Evolutionary conservation across 768 basidiomycete genomes (phyloP), one percentile per base, ranked within the genome.

Genomic region (Suillus luteus): DNA sequence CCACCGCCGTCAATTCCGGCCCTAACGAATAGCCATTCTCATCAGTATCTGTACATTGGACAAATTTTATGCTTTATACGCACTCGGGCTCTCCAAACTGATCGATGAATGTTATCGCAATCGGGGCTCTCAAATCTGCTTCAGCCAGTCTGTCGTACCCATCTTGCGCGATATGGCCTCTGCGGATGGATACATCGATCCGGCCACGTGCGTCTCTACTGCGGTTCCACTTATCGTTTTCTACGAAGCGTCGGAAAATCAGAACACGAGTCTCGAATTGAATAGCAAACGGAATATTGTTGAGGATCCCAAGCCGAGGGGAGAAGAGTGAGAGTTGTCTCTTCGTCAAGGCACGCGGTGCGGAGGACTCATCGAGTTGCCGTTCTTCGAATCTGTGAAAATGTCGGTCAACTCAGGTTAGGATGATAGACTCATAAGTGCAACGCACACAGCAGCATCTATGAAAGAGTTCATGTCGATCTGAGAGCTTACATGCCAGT

Each of bases 1-100:
- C 97, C 97, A 2, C 97, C 96, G 2, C 96, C 96, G 67, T 98
- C 96, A 38, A 99, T 96, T 0, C 96, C 96, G 19, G 90, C 88
- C 74, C 91, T 92, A 14, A 17, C 51, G 2, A 52, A 54, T 14
- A 22, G 2, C 2, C 37, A 38, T 3, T 5, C 8, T 12, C 10
- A 49, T 73, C 15, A 72, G 55, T 14, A 59, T 33, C 48, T 22
- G 9, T n/a, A 12, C 22, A 17, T 19, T 19, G 5, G 31, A 9
- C 19, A 51, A 40, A n/a, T 54, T 7, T 37, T 9, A 35, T 58
- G 33, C 55, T 62, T 15, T 41, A 37, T 12, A 80, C 90, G 75
- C 71, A 95, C 93, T 96, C 93, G 68, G 86, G 86, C 66, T 89
- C 82, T 35, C 92, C 93, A 64, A 88, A 95, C 76, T 92, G 88